A percentile compares a stretch with the other conserved stretches of the same genome.
Conservation (phyloP, 2,329 filamentous ascomycete species). For the Boeremia lycopersici region DNA sequence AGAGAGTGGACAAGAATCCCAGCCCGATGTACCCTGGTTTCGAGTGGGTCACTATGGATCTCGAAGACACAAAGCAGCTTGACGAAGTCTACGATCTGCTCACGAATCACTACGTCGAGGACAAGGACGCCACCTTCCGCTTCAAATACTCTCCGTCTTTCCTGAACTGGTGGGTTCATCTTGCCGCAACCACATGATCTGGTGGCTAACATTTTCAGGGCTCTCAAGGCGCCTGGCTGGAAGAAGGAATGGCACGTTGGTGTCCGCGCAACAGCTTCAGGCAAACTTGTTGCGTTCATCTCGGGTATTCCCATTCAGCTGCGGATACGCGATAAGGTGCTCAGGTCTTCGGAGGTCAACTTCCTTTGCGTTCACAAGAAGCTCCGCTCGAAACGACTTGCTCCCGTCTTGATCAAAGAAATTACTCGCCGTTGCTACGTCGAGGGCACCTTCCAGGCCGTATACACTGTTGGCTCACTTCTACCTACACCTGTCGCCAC, state of each 20-base stretch:
- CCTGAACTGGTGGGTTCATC: slow-evolving; percentile 74
- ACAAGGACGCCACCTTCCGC: slow-evolving; percentile 94
- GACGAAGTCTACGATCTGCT: slow-evolving; percentile 92
- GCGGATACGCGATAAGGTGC: slow-evolving; percentile 74
- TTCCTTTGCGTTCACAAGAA: slow-evolving; percentile 99
- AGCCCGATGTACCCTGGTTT: slow-evolving; percentile 76
- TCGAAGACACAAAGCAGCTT: slow-evolving; percentile 76
- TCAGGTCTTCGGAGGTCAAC: slow-evolving; percentile 92
- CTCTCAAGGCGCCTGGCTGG: slow-evolving; percentile 93
- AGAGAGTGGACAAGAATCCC: slow-evolving; percentile 79
- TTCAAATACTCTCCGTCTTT: slow-evolving; percentile 94
- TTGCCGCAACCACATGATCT: not conserved
- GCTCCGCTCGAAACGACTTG: slow-evolving; percentile 87
- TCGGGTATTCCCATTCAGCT: slow-evolving; percentile 88
- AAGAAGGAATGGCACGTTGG: slow-evolving; percentile 93
- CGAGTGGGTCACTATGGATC: slow-evolving; percentile 91
- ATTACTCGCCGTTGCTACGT: slow-evolving; percentile 92
- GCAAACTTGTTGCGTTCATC: slow-evolving; percentile 93
- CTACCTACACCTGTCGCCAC: slow-evolving; percentile 91
- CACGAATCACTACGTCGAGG: slow-evolving; percentile 94
- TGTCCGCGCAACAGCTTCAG: slow-evolving; percentile 80
- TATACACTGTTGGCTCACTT: slow-evolving; percentile 92
- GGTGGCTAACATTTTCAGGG: slow-evolving; percentile 60
- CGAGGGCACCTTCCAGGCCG: slow-evolving; percentile 86
- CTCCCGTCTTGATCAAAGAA: slow-evolving; percentile 96